phyloP scores from a whole-genome alignment of 2,329 filamentous ascomycete species.

The Calcarisporium arbuscula region DNA sequence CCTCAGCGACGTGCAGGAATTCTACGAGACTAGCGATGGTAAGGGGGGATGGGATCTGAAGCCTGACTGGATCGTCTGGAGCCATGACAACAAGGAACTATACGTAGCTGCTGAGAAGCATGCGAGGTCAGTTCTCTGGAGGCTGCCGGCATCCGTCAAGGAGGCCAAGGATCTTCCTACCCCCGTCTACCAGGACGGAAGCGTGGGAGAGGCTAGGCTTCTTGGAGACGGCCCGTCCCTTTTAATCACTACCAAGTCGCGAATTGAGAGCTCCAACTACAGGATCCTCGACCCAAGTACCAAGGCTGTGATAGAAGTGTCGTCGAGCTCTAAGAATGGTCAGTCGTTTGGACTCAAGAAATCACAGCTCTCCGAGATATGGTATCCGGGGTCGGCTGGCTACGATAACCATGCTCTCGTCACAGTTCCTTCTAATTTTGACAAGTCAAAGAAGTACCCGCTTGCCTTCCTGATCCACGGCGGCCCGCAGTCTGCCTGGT shows the following conservation, averaged over 20 bases:
- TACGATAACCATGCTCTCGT: constrained; percentile 65
- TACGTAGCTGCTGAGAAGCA: constrained; percentile 69
- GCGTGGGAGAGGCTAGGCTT: constrained; percentile 45
- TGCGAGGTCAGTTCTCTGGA: constrained; percentile 57
- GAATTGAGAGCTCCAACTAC: constrained; percentile 68
- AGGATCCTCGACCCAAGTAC: constrained; percentile 46
- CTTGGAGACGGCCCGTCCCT: constrained; percentile 44
- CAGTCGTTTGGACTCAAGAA: constrained; percentile 59
- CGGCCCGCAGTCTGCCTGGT: constrained; percentile 73
- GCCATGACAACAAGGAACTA: constrained; percentile 52
- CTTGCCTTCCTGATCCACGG: constrained; percentile 77
- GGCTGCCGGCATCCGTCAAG: constrained; percentile 48
- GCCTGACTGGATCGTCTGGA: constrained; percentile 53
- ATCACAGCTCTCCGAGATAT: constrained; percentile 60
- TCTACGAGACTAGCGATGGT: constrained; percentile 56
- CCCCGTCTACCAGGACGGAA: constrained; percentile 46
- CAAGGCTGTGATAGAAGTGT: constrained; percentile 38
- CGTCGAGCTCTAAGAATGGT: constrained; percentile 60
- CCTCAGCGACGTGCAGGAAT: constrained; percentile 52
- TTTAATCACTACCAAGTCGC: constrained; percentile 60
- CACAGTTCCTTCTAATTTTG: constrained; percentile 61
- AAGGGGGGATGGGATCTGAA: constrained; percentile 55
- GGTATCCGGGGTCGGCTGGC: constrained; percentile 58
- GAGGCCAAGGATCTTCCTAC: constrained; percentile 42
- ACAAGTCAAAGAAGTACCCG: constrained; percentile 66